phyloP scores from a whole-genome alignment of 2,329 filamentous ascomycete species.

The Colletotrichum tamarilloi region DNA sequence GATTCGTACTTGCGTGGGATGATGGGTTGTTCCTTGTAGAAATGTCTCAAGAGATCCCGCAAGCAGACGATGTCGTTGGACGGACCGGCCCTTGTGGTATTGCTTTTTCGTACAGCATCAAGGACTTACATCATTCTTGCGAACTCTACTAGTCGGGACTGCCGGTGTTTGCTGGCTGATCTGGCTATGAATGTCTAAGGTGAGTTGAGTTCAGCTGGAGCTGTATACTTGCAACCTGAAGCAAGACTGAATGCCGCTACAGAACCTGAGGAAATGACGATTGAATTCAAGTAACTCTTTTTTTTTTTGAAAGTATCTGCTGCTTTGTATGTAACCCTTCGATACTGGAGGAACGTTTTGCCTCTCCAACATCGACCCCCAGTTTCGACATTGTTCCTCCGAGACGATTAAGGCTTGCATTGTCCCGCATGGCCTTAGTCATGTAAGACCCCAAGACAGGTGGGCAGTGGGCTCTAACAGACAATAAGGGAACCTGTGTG shows the following conservation, averaged over 20 bases:
- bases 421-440: constrained; percentile 9
- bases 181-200: background rate
- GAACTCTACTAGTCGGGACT: background rate
- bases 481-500: background rate
- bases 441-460: background rate
- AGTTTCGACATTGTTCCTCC: background rate
- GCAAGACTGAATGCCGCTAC: too few species aligned
- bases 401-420: constrained; percentile 13
- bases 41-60: background rate
- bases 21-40: background rate
- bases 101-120: background rate
- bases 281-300: background rate
- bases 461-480: background rate
- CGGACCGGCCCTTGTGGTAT: background rate
- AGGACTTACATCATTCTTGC: background rate
- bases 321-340: background rate
- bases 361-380: background rate
- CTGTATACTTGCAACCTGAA: background rate
- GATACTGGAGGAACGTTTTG: background rate
- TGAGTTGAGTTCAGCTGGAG: background rate
- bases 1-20: background rate
- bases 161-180: background rate
- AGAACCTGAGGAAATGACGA: background rate
- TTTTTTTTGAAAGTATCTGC: background rate
- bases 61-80: background rate